Conservation (phyloP, 2,329 filamentous ascomycete species). For the Atkinsonella texensis region DNA sequence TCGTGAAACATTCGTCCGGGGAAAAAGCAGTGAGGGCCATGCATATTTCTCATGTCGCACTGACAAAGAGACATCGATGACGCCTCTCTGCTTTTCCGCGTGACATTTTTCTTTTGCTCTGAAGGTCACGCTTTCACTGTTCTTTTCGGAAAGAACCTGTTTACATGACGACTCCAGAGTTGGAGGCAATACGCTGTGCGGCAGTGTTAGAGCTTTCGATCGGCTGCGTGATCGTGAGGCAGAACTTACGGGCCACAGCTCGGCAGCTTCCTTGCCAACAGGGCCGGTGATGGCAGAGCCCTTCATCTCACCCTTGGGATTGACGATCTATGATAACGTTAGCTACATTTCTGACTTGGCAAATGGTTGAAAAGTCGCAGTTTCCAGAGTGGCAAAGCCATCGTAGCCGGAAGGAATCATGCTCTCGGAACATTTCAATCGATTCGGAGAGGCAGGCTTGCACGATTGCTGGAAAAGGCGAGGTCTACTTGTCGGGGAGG, state of each 20-base stretch:
- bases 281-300: constrained; percentile 98
- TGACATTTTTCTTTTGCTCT: not conserved
- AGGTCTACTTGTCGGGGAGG: not conserved
- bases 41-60: constrained; percentile 21
- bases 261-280: constrained; percentile 98
- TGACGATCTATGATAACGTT: constrained; percentile 64
- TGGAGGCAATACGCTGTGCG: constrained; percentile 88
- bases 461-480: not conserved
- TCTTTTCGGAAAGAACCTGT: constrained; percentile 20
- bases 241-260: constrained; percentile 87
- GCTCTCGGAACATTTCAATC: not conserved
- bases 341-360: not conserved
- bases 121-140: not conserved
- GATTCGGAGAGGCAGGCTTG: not conserved
- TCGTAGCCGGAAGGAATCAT: not conserved
- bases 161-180: constrained; percentile 99
- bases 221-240: not conserved
- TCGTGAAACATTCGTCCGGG: not conserved
- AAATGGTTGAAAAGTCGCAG: not conserved
- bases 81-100: constrained; percentile 8
- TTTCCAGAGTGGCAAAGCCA: not conserved
- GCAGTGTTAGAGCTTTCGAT: not conserved
- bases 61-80: too few relatives aligned
- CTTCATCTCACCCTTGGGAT: constrained; percentile 99
- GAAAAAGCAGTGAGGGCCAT: constrained; percentile 5